Percentiles rank a stretch among this genome's conserved stretches.
These are phyloP conservation scores for Fomitopsis palustris DNA, from an alignment of 1,284 basidiomycete species.

Conservation along the genomic window DNA sequence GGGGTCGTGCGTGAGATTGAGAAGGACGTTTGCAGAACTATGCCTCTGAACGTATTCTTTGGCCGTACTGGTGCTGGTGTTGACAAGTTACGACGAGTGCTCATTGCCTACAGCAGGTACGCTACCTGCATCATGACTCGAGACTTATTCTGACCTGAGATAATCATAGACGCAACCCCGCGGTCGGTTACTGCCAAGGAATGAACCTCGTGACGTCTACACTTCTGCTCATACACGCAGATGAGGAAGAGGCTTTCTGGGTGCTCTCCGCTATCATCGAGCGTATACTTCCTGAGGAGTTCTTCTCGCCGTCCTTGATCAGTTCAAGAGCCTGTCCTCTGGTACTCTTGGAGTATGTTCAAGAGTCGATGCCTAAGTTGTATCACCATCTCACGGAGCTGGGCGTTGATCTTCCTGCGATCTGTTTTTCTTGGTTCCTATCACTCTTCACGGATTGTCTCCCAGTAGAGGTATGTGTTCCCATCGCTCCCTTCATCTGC, in stretches of 20 bases:
- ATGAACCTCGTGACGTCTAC: slow-evolving; percentile 97
- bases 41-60: slow-evolving; percentile 97
- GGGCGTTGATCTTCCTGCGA: slow-evolving; percentile 88
- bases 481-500: background rate
- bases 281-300: slow-evolving; percentile 77
- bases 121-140: slow-evolving; percentile 23
- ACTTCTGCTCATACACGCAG: slow-evolving; percentile 86
- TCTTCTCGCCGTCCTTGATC: slow-evolving; percentile 79
- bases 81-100: slow-evolving; percentile 83
- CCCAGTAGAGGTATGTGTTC: slow-evolving; percentile 76
- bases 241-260: slow-evolving; percentile 98
- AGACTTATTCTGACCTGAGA: background rate
- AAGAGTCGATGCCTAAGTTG: slow-evolving; percentile 74
- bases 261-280: slow-evolving; percentile 88
- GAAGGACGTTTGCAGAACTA: slow-evolving; percentile 91
- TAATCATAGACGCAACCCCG: slow-evolving; percentile 66
- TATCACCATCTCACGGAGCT: slow-evolving; percentile 74
- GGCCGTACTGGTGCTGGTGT: slow-evolving; percentile 94
- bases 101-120: slow-evolving; percentile 89
- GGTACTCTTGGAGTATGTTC: slow-evolving; percentile 86
- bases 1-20: slow-evolving; percentile 83
- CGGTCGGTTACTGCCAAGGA: slow-evolving; percentile 87
- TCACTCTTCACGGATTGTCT: slow-evolving; percentile 96
- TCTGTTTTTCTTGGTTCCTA: slow-evolving; percentile 98
- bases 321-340: slow-evolving; percentile 93